Percentiles rank a stretch among this genome's conserved stretches.
Evolutionary conservation across 495 filamentous ascomycete species (phyloP).

Genomic region (Aspergillus sclerotiicarbonarius): DNA sequence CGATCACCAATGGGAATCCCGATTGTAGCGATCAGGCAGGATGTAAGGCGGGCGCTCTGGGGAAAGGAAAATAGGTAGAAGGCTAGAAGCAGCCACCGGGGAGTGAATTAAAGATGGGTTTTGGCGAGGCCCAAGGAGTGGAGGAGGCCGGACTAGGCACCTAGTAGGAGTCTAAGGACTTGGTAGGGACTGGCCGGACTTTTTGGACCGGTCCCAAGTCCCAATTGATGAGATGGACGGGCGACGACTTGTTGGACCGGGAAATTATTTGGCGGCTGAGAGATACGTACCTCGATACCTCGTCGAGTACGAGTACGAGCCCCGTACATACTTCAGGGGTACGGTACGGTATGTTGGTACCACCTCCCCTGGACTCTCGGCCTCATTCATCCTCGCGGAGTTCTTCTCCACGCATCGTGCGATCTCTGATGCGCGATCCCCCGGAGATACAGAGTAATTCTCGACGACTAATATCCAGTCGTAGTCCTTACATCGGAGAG

Average conservation of each 20-base stretch:
- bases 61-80: conserved; percentile 7
- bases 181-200: not conserved
- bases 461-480: too few relatives aligned
- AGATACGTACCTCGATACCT: not conserved
- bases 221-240: not conserved
- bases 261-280: not conserved
- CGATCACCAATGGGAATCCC: not conserved
- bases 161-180: too few relatives aligned
- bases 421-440: not conserved
- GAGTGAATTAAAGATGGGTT: too few relatives aligned
- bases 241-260: not conserved
- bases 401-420: not conserved
- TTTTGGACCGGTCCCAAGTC: too few relatives aligned
- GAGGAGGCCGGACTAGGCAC: too few relatives aligned
- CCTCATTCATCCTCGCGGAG: too few relatives aligned
- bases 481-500: too few relatives aligned
- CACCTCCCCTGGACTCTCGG: too few relatives aligned
- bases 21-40: conserved; percentile 7
- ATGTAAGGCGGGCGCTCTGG: not conserved
- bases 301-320: not conserved
- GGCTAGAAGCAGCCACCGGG: too few relatives aligned
- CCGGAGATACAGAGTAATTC: too few relatives aligned
- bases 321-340: conserved; percentile 1
- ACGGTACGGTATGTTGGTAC: not conserved
- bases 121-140: conserved; percentile 16